Evolutionary conservation across 202 grass and related monocot species (phyloP).

Genomic region (Panicum virgatum): DNA sequence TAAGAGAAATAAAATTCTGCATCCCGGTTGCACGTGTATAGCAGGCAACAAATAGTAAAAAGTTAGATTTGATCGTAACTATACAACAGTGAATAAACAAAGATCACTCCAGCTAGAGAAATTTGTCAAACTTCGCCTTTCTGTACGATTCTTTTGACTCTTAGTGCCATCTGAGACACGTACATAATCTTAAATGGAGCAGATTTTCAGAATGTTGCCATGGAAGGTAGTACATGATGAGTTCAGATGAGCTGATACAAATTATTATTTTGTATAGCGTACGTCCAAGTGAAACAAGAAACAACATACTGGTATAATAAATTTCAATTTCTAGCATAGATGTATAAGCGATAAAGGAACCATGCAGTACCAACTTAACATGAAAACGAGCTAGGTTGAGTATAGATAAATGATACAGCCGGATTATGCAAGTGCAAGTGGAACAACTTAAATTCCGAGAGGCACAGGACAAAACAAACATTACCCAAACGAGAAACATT

Average conservation of each 20-base stretch:
- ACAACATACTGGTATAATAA: not conserved
- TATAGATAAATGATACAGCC: not conserved
- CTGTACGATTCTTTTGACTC: not conserved
- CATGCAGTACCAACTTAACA: not conserved
- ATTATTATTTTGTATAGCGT: not conserved
- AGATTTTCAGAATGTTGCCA: not conserved
- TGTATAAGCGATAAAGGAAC: not conserved
- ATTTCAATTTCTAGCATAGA: not conserved
- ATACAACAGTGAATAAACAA: not conserved
- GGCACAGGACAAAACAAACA: not conserved
- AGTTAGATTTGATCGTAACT: not conserved
- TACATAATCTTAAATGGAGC: not conserved
- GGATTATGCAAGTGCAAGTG: not conserved
- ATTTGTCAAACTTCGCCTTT: not conserved
- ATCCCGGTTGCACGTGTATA: not conserved
- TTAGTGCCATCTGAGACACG: not conserved
- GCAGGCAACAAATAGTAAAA: conserved; percentile 6
- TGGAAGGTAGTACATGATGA: not conserved
- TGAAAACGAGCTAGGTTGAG: not conserved
- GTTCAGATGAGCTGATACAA: not conserved
- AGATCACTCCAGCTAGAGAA: not conserved
- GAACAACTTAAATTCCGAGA: not conserved
- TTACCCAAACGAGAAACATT: not conserved
- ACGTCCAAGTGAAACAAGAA: not conserved
- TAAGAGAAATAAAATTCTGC: not conserved